Conservation (phyloP, 495 filamentous ascomycete genomes). For the Aspergillus baeticus region DNA sequence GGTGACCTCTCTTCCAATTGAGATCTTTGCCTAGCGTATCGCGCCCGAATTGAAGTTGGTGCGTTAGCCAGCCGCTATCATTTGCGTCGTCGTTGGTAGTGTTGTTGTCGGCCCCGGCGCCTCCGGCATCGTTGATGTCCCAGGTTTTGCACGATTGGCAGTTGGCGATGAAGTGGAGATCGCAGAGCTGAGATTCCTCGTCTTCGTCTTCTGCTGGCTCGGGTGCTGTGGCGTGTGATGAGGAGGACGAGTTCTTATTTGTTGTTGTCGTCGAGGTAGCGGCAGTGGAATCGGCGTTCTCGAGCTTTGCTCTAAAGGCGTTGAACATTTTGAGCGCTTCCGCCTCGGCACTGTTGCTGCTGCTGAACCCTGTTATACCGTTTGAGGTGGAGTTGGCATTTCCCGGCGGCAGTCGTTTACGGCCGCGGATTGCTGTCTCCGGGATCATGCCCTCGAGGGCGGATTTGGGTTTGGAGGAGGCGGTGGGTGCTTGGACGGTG, state of each 20-base stretch:
- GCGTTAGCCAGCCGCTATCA: slow-evolving; percentile 59
- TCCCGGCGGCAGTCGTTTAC: slow-evolving; percentile 67
- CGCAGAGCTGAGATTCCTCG: slow-evolving; percentile 72
- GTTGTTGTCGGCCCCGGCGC: slow-evolving; percentile 31
- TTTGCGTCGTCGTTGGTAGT: slow-evolving; percentile 62
- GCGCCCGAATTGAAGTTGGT: slow-evolving; percentile 80
- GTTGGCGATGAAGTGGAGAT: slow-evolving; percentile 88
- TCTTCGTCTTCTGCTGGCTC: slow-evolving; percentile 49
- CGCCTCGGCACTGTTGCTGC: slow-evolving; percentile 52
- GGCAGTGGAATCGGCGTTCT: slow-evolving; percentile 48
- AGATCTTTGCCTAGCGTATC: slow-evolving; percentile 91
- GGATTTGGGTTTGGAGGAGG: slow-evolving; percentile 60
- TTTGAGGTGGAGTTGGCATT: slow-evolving; percentile 31
- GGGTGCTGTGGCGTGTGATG: slow-evolving; percentile 24
- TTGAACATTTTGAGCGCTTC: slow-evolving; percentile 65
- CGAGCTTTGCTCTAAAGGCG: slow-evolving; percentile 76
- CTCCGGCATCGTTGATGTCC: slow-evolving; percentile 39
- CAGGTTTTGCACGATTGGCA: slow-evolving; percentile 88
- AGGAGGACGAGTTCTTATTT: slow-evolving; percentile 6
- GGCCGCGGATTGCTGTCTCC: slow-evolving; percentile 71
- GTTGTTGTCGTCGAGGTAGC: slow-evolving; percentile 19
- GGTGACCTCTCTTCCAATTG: slow-evolving; percentile 83
- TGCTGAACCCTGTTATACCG: slow-evolving; percentile 26
- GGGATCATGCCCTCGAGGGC: slow-evolving; percentile 82
- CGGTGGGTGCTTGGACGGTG: slow-evolving; percentile 56